A percentile compares a stretch with the other conserved stretches of the same genome.
These are phyloP conservation scores for Prunus dulcis DNA, from an alignment of 306 rosid genomes.

Conservation along the genomic window DNA sequence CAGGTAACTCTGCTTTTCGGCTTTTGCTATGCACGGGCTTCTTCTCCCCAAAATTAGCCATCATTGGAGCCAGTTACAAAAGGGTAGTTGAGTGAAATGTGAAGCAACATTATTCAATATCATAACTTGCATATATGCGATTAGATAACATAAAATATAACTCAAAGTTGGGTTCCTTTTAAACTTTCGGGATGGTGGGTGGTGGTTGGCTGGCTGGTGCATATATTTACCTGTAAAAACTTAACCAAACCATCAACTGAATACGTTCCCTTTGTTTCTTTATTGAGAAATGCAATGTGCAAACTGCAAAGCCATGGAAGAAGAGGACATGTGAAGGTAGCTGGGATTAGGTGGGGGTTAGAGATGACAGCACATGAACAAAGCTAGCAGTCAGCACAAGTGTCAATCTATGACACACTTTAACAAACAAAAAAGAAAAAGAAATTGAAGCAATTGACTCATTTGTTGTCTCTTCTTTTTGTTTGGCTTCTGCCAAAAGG, in stretches of 20 bases:
- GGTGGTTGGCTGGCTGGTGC: too few relatives aligned
- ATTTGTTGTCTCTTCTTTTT: conserved; percentile 22
- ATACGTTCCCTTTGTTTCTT: too few relatives aligned
- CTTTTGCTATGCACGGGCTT: conserved; percentile 31
- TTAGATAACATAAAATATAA: background rate
- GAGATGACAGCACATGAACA: conserved; percentile 23
- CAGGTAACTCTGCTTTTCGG: conserved; percentile 16
- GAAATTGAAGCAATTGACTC: background rate
- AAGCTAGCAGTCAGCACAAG: conserved; percentile 1
- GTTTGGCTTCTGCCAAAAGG: conserved; percentile 8
- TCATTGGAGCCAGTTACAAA: conserved; percentile 22
- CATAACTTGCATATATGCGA: background rate
- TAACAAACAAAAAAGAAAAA: background rate
- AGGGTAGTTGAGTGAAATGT: background rate
- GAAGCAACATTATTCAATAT: conserved; percentile 12
- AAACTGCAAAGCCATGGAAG: conserved; percentile 1
- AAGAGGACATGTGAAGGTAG: conserved; percentile 19
- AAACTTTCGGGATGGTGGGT: too few relatives aligned
- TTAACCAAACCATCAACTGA: too few relatives aligned
- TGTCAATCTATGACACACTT: background rate
- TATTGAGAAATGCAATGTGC: background rate
- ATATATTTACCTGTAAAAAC: too few relatives aligned
- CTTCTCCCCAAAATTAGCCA: conserved; percentile 2
- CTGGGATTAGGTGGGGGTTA: conserved; percentile 29
- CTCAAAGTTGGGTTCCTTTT: background rate